Percentiles rank a stretch among this genome's conserved stretches.
Conservation (phyloP, 2,329 filamentous ascomycete genomes). For the Tolypocladium ovalisporum region DNA sequence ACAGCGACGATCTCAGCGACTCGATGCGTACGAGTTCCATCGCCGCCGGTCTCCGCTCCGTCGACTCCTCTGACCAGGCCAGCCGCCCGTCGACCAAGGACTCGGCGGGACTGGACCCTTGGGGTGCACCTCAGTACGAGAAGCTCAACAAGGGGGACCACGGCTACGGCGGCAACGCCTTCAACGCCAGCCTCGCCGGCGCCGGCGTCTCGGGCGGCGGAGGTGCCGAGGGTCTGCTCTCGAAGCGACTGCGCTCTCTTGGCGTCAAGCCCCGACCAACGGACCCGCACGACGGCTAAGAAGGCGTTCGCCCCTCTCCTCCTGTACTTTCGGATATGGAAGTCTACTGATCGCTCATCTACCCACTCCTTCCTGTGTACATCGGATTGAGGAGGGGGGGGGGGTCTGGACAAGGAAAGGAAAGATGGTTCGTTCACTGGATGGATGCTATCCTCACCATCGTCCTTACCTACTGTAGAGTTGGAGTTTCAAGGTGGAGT, state of each 20-base stretch:
- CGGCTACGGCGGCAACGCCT: slow-evolving; percentile 49
- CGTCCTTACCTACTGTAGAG: not conserved
- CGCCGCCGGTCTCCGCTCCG: slow-evolving; percentile 11
- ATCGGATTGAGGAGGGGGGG: too few relatives aligned
- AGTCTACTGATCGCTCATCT: not conserved
- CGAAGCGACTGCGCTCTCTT: slow-evolving; percentile 54
- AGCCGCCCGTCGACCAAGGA: slow-evolving; percentile 25
- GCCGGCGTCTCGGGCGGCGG: slow-evolving; percentile 23
- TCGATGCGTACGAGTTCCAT: slow-evolving; percentile 12
- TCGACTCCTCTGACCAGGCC: slow-evolving; percentile 15
- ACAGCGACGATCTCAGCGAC: slow-evolving; percentile 21
- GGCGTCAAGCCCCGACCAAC: slow-evolving; percentile 30
- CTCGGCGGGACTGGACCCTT: slow-evolving; percentile 15
- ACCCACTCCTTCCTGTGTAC: too few relatives aligned
- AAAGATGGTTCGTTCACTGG: slow-evolving; percentile 1
- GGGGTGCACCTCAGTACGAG: slow-evolving; percentile 38
- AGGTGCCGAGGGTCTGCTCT: slow-evolving; percentile 54
- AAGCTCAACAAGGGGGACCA: slow-evolving; percentile 58
- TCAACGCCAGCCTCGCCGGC: slow-evolving; percentile 17
- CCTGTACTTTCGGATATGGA: not conserved
- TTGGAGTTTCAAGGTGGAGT: not conserved
- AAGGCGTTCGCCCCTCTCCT: not conserved
- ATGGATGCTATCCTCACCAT: not conserved
- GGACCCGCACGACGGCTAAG: slow-evolving; percentile 2
- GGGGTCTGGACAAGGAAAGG: too few relatives aligned